phyloP scores from a whole-genome alignment of 2,329 filamentous ascomycete genomes.

The Curvularia spicifera region DNA sequence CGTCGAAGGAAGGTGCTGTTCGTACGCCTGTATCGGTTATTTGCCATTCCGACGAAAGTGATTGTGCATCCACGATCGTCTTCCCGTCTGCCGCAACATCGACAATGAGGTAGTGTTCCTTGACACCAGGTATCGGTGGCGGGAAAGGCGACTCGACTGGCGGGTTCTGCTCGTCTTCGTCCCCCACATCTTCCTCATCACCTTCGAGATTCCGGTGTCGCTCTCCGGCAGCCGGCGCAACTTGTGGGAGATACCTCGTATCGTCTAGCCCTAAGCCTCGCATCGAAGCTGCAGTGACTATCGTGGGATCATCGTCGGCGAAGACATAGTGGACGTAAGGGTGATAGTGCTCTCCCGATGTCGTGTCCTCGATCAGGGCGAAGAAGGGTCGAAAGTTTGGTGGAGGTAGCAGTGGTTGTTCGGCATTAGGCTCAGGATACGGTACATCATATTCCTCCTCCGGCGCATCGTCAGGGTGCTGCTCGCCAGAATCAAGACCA shows the following conservation, averaged over 20 bases:
- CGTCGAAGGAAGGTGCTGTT: slow-evolving; percentile 69
- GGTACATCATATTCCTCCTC: slow-evolving; percentile 39
- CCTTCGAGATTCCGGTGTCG: slow-evolving; percentile 24
- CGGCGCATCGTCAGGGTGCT: slow-evolving; percentile 30
- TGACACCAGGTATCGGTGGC: slow-evolving; percentile 54
- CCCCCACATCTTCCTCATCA: slow-evolving; percentile 22
- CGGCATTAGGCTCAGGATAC: slow-evolving; percentile 43
- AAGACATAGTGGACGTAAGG: slow-evolving; percentile 93
- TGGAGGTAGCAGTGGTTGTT: slow-evolving; percentile 49
- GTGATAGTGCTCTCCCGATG: slow-evolving; percentile 77
- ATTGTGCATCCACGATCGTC: slow-evolving; percentile 71
- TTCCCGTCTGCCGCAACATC: slow-evolving; percentile 58
- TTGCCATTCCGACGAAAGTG: slow-evolving; percentile 77
- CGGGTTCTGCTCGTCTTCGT: slow-evolving; percentile 28
- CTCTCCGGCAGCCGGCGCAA: slow-evolving; percentile 28
- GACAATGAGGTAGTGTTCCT: slow-evolving; percentile 64
- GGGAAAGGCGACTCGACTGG: slow-evolving; percentile 53
- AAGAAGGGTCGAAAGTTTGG: slow-evolving; percentile 79
- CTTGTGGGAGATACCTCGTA: slow-evolving; percentile 48
- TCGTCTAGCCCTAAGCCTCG: slow-evolving; percentile 59
- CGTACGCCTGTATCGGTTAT: slow-evolving; percentile 61
- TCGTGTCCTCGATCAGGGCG: slow-evolving; percentile 78
- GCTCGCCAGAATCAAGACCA: slow-evolving; percentile 26
- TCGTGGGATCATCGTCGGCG: slow-evolving; percentile 83
- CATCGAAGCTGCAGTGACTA: slow-evolving; percentile 71